A percentile compares a stretch with the other conserved stretches of the same genome.
These are phyloP conservation scores for Colletotrichum lupini DNA, from an alignment of 2,329 filamentous ascomycete species.

Conservation along the genomic window DNA sequence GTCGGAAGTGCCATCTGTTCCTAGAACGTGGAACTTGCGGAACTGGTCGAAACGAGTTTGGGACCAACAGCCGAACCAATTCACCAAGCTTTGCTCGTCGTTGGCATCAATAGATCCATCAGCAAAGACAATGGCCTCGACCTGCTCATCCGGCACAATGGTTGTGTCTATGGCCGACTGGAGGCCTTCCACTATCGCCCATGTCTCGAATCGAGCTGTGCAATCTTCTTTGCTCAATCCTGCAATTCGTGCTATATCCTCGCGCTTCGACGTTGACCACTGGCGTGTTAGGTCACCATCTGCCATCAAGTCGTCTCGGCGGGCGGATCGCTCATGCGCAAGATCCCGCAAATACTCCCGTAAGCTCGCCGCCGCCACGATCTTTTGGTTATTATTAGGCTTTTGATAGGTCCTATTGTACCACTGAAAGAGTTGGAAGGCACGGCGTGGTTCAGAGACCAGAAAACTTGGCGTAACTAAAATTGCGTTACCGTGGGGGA, in stretches of 20 bases:
- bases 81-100: constrained; percentile 71
- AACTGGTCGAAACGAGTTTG: constrained; percentile 59
- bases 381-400: constrained; percentile 29
- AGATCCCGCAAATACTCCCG: constrained; percentile 45
- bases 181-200: constrained; percentile 30
- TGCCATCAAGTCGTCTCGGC: constrained; percentile 6
- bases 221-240: constrained; percentile 26
- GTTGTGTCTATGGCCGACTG: constrained; percentile 39
- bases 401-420: constrained; percentile 33
- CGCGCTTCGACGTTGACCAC: not conserved
- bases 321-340: constrained; percentile 5
- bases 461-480: constrained; percentile 57
- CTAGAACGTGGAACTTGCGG: constrained; percentile 66
- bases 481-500: constrained; percentile 46
- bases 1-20: constrained; percentile 48
- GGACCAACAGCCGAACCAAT: constrained; percentile 73
- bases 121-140: constrained; percentile 56
- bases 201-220: constrained; percentile 24
- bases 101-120: constrained; percentile 62
- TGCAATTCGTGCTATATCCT: not conserved
- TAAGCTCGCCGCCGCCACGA: constrained; percentile 45
- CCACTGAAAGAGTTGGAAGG: constrained; percentile 50
- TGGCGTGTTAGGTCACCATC: not conserved
- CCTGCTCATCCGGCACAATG: constrained; percentile 46
- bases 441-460: constrained; percentile 48